A percentile compares a stretch with the other conserved stretches of the same genome.
Conservation (phyloP, 1,139 yeast species). For the Saccharomyces hybrid region DNA sequence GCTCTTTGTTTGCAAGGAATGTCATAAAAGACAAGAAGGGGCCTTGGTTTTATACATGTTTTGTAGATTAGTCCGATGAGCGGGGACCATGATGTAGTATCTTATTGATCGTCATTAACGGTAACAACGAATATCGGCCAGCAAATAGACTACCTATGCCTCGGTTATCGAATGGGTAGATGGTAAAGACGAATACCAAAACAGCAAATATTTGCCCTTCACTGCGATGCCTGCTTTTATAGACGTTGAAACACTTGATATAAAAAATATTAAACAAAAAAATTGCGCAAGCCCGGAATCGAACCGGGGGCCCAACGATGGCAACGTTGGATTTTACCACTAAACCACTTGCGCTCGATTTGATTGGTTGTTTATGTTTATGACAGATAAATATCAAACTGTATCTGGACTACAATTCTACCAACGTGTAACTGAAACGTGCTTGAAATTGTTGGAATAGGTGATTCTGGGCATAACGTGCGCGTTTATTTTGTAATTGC, state of each 20-base stretch:
- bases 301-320: slow-evolving; percentile 41
- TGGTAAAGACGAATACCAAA: no score
- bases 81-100: not conserved
- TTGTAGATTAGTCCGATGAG: not conserved
- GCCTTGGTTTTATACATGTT: no score
- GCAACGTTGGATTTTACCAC: slow-evolving; percentile 5
- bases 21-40: not conserved
- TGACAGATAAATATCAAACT: not conserved
- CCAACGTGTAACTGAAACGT: no score
- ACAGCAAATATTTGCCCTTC: no score
- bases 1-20: not conserved
- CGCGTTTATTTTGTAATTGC: not conserved
- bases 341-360: slow-evolving; percentile 7
- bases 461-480: not conserved
- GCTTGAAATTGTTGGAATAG: no score
- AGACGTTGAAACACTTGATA: not conserved
- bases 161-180: no score
- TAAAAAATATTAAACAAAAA: slow-evolving; percentile 10
- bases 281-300: slow-evolving; percentile 46
- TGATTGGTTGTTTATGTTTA: not conserved
- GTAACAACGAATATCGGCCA: not conserved
- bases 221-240: no score
- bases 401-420: no score
- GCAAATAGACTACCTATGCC: no score
- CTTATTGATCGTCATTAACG: not conserved